phyloP scores from a whole-genome alignment of 352 stramenopile species.

The Thraustochytrium sp. region DNA sequence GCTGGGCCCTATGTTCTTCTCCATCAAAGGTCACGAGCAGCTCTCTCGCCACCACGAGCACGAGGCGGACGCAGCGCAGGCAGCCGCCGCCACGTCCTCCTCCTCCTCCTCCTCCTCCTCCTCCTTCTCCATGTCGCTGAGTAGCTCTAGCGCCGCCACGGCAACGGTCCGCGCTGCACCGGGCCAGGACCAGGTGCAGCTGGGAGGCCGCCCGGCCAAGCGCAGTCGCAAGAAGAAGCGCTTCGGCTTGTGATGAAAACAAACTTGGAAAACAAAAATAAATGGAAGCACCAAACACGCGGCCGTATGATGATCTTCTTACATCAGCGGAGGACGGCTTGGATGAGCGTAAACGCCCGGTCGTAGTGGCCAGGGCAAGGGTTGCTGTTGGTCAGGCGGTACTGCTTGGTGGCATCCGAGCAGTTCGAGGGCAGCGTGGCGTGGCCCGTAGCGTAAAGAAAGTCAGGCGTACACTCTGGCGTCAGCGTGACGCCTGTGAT shows the following conservation, averaged over 20 bases:
- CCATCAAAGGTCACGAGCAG: slow-evolving; percentile 71
- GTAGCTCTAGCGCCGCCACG: no score
- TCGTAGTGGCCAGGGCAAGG: slow-evolving; percentile 18
- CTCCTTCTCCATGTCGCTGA: no score
- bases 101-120: background rate
- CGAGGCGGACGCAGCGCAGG: background rate
- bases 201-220: background rate
- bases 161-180: no score
- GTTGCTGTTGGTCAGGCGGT: background rate
- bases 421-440: background rate
- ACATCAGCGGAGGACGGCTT: background rate
- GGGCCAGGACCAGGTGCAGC: no score
- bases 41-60: background rate
- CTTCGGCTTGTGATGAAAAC: background rate
- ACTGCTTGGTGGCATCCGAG: background rate
- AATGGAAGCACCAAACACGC: no score
- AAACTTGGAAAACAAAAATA: background rate
- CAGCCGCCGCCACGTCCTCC: background rate
- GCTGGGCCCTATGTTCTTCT: slow-evolving; percentile 99
- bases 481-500: slow-evolving; percentile 8
- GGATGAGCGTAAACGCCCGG: background rate
- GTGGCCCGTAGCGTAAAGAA: background rate
- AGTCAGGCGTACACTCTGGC: background rate
- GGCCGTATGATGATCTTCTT: background rate
- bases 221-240: background rate